phyloP scores from a whole-genome alignment of 2,329 filamentous ascomycete genomes.

The Pyrenochaeta sp. region DNA sequence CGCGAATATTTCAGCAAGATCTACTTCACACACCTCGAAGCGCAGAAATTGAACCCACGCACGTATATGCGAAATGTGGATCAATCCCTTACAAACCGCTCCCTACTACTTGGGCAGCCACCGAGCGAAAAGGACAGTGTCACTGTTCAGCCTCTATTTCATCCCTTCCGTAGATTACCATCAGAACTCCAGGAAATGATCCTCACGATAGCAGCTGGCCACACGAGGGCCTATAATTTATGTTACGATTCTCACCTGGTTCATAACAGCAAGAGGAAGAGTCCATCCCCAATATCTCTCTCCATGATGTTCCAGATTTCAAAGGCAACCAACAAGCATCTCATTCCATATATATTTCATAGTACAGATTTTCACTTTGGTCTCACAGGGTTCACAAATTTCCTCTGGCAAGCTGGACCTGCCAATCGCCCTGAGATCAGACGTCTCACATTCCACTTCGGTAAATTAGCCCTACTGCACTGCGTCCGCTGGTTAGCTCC shows the following conservation, averaged over 20 bases:
- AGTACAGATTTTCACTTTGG: constrained; percentile 40
- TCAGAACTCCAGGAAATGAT: constrained; percentile 42
- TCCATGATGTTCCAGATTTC: constrained; percentile 30
- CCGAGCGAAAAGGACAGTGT: constrained; percentile 24
- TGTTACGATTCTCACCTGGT: constrained; percentile 8
- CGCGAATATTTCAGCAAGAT: constrained; percentile 39
- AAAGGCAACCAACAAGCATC: constrained; percentile 21
- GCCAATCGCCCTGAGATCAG: constrained; percentile 26
- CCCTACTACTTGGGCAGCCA: constrained; percentile 7
- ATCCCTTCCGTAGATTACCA: constrained; percentile 33
- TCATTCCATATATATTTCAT: constrained; percentile 33
- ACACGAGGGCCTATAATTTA: constrained; percentile 20
- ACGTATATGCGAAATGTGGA: constrained; percentile 1
- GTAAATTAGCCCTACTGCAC: constrained; percentile 30
- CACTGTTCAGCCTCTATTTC: constrained; percentile 39
- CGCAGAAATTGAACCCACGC: neutral
- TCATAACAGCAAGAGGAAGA: neutral
- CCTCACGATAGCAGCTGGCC: constrained; percentile 27
- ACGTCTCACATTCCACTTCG: constrained; percentile 32
- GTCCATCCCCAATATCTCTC: constrained; percentile 20
- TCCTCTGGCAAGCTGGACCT: constrained; percentile 32
- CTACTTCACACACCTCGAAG: constrained; percentile 26
- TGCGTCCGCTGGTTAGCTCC: constrained; percentile 43
- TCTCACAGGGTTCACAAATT: constrained; percentile 28
- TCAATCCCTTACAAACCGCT: constrained; percentile 3